These are phyloP conservation scores for Biscogniauxia marginata DNA, from an alignment of 2,329 filamentous ascomycete genomes.

Conservation along the genomic window DNA sequence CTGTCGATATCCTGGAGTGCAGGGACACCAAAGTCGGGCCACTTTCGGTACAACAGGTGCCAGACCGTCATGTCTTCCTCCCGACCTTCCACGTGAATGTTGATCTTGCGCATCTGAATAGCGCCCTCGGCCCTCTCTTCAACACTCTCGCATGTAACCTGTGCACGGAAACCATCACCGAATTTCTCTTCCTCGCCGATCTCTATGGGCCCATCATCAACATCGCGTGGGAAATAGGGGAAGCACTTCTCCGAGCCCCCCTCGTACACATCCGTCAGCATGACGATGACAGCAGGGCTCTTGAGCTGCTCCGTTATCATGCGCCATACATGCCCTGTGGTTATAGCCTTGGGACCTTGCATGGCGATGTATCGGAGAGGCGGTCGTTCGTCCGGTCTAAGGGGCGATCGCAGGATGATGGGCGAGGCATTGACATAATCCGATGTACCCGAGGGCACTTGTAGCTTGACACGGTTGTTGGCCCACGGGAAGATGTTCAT, in stretches of 20 bases:
- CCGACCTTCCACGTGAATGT: slow-evolving; percentile 50
- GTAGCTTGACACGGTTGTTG: slow-evolving; percentile 78
- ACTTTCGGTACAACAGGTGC: slow-evolving; percentile 82
- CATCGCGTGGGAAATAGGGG: slow-evolving; percentile 73
- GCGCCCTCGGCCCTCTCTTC: slow-evolving; percentile 54
- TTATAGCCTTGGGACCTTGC: slow-evolving; percentile 79
- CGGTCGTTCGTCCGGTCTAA: slow-evolving; percentile 35
- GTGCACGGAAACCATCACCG: slow-evolving; percentile 65
- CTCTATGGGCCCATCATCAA: slow-evolving; percentile 50
- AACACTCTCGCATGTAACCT: slow-evolving; percentile 65
- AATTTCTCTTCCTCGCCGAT: slow-evolving; percentile 66
- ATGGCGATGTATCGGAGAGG: slow-evolving; percentile 79
- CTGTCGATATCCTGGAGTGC: slow-evolving; percentile 63
- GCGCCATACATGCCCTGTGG: slow-evolving; percentile 84
- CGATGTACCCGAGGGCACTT: slow-evolving; percentile 68
- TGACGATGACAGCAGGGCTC: slow-evolving; percentile 80
- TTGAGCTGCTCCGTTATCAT: slow-evolving; percentile 82
- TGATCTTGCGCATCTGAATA: slow-evolving; percentile 73
- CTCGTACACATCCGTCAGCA: slow-evolving; percentile 90
- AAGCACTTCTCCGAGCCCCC: slow-evolving; percentile 77
- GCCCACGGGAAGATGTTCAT: slow-evolving; percentile 87
- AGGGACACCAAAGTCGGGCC: slow-evolving; percentile 89
- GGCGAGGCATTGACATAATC: slow-evolving; percentile 85
- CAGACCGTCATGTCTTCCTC: slow-evolving; percentile 54
- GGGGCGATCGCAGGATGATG: slow-evolving; percentile 53